phyloP scores from a whole-genome alignment of 331 rosid genomes.

The Malus hybrid region DNA sequence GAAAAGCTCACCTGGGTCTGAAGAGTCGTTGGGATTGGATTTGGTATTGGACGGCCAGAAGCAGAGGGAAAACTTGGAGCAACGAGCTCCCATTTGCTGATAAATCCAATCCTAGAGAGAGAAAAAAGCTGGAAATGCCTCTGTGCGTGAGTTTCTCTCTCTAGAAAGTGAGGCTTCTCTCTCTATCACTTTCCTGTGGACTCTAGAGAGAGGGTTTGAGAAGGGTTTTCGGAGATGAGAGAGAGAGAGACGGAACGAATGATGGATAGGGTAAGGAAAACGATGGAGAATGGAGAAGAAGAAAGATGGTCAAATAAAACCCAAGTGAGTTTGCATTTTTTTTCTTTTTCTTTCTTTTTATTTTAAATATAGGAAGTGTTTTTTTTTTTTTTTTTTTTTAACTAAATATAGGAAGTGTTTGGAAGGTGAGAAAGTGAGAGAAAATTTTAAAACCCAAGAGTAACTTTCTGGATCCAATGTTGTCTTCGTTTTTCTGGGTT shows the following conservation, averaged over 20 bases:
- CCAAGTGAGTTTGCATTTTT: background rate
- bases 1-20: slow-evolving; percentile 43
- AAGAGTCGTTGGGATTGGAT: slow-evolving; percentile 53
- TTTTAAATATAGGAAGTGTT: slow-evolving; percentile 1
- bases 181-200: slow-evolving; percentile 10
- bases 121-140: background rate
- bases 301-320: background rate
- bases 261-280: slow-evolving; percentile 13
- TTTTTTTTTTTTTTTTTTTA: background rate
- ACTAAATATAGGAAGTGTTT: slow-evolving; percentile 5
- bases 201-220: background rate
- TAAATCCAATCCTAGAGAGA: slow-evolving; percentile 7
- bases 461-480: slow-evolving; percentile 29
- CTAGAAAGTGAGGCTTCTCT: slow-evolving; percentile 7
- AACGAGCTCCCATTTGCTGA: slow-evolving; percentile 85
- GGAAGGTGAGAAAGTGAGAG: slow-evolving; percentile 45
- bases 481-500: background rate
- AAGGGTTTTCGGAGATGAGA: background rate
- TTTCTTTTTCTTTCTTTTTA: background rate
- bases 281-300: slow-evolving; percentile 3
- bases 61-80: slow-evolving; percentile 76
- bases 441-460: slow-evolving; percentile 3
- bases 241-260: background rate
- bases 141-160: slow-evolving; percentile 6
- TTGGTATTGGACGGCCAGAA: slow-evolving; percentile 78